Base-by-base conservation (phyloP, 148 eudicot genomes). In the Rhododendron ferrugineum region DNA sequence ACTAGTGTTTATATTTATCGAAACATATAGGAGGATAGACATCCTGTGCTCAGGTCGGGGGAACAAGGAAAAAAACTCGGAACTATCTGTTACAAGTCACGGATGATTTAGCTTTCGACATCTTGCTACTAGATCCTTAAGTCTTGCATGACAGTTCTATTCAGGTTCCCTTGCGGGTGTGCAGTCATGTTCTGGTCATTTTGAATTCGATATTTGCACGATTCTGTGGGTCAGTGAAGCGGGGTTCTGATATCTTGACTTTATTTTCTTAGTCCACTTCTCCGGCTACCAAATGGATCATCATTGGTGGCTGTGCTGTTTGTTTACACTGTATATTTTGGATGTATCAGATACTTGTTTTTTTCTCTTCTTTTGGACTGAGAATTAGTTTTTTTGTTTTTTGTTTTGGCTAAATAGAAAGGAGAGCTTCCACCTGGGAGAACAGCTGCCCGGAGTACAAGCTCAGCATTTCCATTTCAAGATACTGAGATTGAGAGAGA, bases 361-460 rank as follows among this genome's bases (percentile, higher is more conserved):
- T 72, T 42, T 14, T 11, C 26, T 62, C 26, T 40, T 6, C 30
- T 64, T 47, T 50, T 49, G 11, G 14, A 26, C 18, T 50, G 36
- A 14, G 11, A 47, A 16, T 50, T 15, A 18, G n/a, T 36, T 56
- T 56, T 16, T 16, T 26, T 73, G 16, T 37, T 58, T 58, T 18
- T 15, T 28, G 34, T 34, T 42, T 82, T 36, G 28, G 72, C 75
- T 68, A 46, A 80, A 74, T 92, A 95, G 99, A 94, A 94, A 86
- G 98, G 98, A 87, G 99, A 97, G 82, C 94, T 97, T 34, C 99
- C 99, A 54, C 96, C 97, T 2, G 99, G 99, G 79, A 94, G 99
- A 92, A 90, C 91, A 2, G 83, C 89, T 5, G 90, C 86, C 83
- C 83, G 92, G 42, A 91, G 89, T 84, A 83, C 92, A 58, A 92